Evolutionary conservation across 2,329 filamentous ascomycete genomes (phyloP).

Genomic region (Colletotrichum sp.): DNA sequence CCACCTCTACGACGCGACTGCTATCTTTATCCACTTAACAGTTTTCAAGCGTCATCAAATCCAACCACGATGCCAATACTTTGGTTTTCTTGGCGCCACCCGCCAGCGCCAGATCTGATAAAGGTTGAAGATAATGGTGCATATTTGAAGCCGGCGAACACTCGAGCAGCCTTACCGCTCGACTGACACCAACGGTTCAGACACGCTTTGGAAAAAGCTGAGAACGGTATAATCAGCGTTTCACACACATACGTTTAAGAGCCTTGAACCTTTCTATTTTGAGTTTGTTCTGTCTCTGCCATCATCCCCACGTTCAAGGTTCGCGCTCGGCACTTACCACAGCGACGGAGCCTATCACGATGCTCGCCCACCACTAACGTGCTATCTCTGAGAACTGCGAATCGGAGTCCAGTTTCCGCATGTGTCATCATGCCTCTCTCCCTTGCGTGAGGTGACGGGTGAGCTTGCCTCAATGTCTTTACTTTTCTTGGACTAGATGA

Average conservation of each 20-base stretch:
- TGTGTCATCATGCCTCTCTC: not conserved
- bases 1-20: not conserved
- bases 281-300: constrained; percentile 11
- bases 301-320: not conserved
- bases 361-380: not conserved
- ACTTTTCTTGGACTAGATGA: not conserved
- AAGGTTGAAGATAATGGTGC: not conserved
- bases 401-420: not conserved
- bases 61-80: not conserved
- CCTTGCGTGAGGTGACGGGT: not conserved
- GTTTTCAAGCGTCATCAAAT: not conserved
- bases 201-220: not conserved
- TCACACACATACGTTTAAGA: not conserved
- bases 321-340: constrained; percentile 7
- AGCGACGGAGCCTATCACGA: not conserved
- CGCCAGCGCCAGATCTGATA: not conserved
- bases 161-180: not conserved
- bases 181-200: not conserved
- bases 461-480: constrained; percentile 2
- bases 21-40: not conserved
- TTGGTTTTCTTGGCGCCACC: not conserved
- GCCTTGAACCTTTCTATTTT: constrained; percentile 14
- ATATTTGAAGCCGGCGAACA: not conserved
- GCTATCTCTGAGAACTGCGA: not conserved
- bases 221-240: not conserved